Conservation (phyloP, 768 basidiomycete species). For the Coprinopsis cinerea region DNA sequence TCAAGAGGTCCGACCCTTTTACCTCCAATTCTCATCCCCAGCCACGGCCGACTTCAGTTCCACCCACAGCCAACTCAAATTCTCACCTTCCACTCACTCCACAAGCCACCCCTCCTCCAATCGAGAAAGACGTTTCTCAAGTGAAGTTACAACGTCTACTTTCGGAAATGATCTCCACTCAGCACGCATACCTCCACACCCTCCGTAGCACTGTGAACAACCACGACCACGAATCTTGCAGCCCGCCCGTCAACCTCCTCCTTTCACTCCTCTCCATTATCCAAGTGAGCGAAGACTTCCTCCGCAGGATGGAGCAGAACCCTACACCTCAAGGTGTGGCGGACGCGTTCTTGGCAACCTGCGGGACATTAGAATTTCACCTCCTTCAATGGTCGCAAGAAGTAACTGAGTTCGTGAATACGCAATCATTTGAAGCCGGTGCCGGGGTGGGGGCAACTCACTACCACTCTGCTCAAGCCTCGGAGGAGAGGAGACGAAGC, state of each 20-base stretch:
- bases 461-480: background rate
- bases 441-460: background rate
- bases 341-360: conserved; percentile 1
- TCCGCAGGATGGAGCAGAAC: background rate
- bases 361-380: conserved; percentile 1
- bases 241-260: conserved; percentile 6
- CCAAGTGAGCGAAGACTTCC: conserved; percentile 7
- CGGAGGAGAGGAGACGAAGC: background rate
- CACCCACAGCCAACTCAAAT: background rate
- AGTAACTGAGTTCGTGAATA: background rate
- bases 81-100: background rate
- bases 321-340: background rate
- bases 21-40: no score
- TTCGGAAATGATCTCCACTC: conserved; percentile 4
- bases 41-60: background rate
- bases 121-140: background rate
- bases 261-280: conserved; percentile 7
- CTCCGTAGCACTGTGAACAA: conserved; percentile 4
- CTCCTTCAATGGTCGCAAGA: conserved; percentile 4
- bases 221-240: background rate
- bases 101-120: background rate
- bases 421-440: background rate
- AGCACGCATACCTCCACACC: conserved; percentile 6
- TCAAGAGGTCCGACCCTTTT: no score
- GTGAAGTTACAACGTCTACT: background rate